Base-by-base conservation (phyloP, 1,139 yeast genomes). In the Saccharomycopsis crataegensis region DNA sequence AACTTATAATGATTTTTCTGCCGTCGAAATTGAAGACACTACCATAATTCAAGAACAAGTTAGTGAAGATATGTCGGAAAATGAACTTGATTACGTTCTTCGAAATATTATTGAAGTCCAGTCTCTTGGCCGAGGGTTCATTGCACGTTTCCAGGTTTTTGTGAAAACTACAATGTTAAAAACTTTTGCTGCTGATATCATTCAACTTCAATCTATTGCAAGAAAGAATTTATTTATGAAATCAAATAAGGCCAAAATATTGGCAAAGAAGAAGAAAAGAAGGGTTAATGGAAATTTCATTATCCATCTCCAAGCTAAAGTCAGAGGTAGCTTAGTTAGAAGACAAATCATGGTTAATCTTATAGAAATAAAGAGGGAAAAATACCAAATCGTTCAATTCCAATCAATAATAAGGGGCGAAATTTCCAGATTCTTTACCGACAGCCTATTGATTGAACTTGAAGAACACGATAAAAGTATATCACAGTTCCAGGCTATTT, bases 81-180 rank as follows among this genome's bases (percentile, higher is more conserved):
- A 51, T 12, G 58, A 57, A 16, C 52, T 59, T 5, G 59, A 57
- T 22, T 16, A 44, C 6, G 70, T 69, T 57, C 54, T 72, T 44
- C 67, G 66, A 12, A 65, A 65, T 4, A 65, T 75, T 9, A 64
- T 72, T 36, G 59, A 61, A 55, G 70, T 85, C 36, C 93, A 86
- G 64, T 76, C 89, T 0, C 67, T 82, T 36, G 75, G 85, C 8
- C 72, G 86, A 60, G 93, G 91, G 33, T 83, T 86, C 1, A 73
- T 79, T 52, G 70, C 79, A 58, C 74, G 94, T 50, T 86, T 82
- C 64, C 69, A 69, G 33, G 72, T 83, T 71, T 83, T 81, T 65
- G 84, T 84, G 43, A 77, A 78, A 60, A 76, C 73, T 55, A 80
- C 81, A 58, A 77, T 82, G 74, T 64, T 83, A 42, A 78, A 77